Evolutionary conservation across 2,329 filamentous ascomycete genomes (phyloP), one percentile per base, ranked within the genome.

Genomic region (Xylaria arbuscula): DNA sequence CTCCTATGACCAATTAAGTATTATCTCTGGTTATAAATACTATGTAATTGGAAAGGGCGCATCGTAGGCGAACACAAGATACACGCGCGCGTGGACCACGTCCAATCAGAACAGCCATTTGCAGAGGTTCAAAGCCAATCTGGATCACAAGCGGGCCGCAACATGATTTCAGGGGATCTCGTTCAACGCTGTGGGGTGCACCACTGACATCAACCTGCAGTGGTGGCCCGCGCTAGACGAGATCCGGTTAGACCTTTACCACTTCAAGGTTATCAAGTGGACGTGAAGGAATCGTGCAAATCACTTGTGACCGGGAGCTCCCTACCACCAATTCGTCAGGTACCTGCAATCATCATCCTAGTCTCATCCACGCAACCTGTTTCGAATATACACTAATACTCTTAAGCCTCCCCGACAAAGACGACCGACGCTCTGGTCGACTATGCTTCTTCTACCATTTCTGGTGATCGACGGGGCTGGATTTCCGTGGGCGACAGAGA

Each of bases 161-260:
- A 48, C 42, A 57, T 48, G 42, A 55, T 61, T 61, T 55, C 56
- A 67, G 67, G 64, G 67, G 50, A 42, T 40, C 55, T 55, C 48
- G n/a, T 9, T 15, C 36, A 32, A 62, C 36, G 40, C 47, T 66
- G 51, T 56, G 58, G 55, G 58, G 58, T 19, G 24, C 55, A 36
- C 45, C 67, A 48, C 56, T 71, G 70, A 71, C 70, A 67, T 71
- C 70, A 71, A 62, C 28, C 19, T 64, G 64, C 70, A 68, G 69
- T 17, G n/a, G 22, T 11, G 34, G n/a, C 2, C 1, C 17, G 15
- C 57, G 54, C 67, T 70, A 71, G 45, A 38, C 1, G 38, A 1
- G 38, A 66, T 53, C 8, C 2, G 47, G 70, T 34, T 66, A 70
- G 62, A 42, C 45, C 7, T 0, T 17, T 13, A 9, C 9, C 34